Percentiles rank a stretch among this genome's conserved stretches.
phyloP scores from a whole-genome alignment of 139 green algal species.

The Nannochloris sp. region DNA sequence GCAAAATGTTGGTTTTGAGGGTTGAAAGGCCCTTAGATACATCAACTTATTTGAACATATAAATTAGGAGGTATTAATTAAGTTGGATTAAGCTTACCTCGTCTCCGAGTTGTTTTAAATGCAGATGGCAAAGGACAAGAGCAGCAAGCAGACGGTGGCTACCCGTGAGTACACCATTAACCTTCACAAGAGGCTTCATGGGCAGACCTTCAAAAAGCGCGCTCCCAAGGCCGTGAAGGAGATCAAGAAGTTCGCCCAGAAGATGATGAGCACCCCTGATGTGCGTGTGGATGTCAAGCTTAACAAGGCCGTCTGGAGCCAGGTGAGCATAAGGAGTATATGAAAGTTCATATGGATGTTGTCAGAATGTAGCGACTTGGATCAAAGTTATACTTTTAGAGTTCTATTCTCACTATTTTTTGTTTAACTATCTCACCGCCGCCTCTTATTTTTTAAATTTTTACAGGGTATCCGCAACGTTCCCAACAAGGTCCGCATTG shows the following conservation, averaged over 20 bases:
- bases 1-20: too few relatives aligned
- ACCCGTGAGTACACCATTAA: conserved; percentile 99
- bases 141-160: conserved; percentile 69
- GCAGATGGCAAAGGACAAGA: conserved; percentile 65
- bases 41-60: too few relatives aligned
- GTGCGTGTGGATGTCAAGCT: conserved; percentile 97
- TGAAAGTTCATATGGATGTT: background rate
- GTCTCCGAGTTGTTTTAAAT: background rate
- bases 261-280: conserved; percentile 94
- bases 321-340: conserved; percentile 15
- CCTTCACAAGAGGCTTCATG: conserved; percentile 89
- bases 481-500: conserved; percentile 80
- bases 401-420: too few relatives aligned
- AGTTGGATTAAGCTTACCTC: background rate
- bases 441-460: background rate
- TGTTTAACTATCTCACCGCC: background rate
- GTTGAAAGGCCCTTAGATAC: too few relatives aligned
- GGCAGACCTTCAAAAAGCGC: conserved; percentile 93
- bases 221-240: conserved; percentile 92
- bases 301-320: conserved; percentile 97
- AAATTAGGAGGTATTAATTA: too few relatives aligned
- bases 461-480: conserved; percentile 87
- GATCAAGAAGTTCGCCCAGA: conserved; percentile 91
- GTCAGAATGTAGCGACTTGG: too few relatives aligned
- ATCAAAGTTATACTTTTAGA: too few relatives aligned